Evolutionary conservation across 805 yeast genomes (phyloP).

Genomic region (Saturnispora hagleri): DNA sequence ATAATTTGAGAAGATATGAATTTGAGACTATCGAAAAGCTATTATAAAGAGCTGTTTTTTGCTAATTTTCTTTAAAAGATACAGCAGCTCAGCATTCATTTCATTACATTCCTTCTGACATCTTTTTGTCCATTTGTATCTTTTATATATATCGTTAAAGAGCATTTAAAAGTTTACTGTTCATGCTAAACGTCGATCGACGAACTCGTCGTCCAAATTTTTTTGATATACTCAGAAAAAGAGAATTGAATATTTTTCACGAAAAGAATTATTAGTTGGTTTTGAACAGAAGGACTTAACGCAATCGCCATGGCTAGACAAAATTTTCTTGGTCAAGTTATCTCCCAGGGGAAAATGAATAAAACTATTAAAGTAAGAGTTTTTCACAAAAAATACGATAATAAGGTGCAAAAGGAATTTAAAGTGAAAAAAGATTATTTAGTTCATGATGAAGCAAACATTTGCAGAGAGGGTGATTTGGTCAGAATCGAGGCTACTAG

Average conservation of each 20-base stretch:
- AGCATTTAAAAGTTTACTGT: not conserved
- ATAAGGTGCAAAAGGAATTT: conserved; percentile 63
- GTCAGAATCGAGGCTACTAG: conserved; percentile 88
- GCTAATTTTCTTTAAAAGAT: not conserved
- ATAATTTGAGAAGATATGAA: conserved; percentile 7
- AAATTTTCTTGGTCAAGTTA: conserved; percentile 84
- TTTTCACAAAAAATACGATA: conserved; percentile 64
- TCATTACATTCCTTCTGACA: not conserved
- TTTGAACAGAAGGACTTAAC: not conserved
- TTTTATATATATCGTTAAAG: not conserved
- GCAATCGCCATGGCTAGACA: conserved; percentile 64
- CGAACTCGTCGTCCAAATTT: not conserved
- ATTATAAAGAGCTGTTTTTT: not conserved
- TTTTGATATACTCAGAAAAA: not conserved
- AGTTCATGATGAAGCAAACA: conserved; percentile 89
- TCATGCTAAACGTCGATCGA: not conserved
- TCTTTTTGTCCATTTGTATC: not conserved
- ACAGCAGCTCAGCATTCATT: not conserved
- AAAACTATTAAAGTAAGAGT: conserved; percentile 93
- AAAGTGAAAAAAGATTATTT: conserved; percentile 72
- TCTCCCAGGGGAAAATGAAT: conserved; percentile 92
- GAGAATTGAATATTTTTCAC: not conserved
- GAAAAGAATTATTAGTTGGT: not conserved
- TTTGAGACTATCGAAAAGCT: not conserved
- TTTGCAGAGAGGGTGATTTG: conserved; percentile 90